Evolutionary conservation across 2,329 filamentous ascomycete genomes (phyloP), one percentile per base, ranked within the genome.

Genomic region (Aureobasidium mangrovei): DNA sequence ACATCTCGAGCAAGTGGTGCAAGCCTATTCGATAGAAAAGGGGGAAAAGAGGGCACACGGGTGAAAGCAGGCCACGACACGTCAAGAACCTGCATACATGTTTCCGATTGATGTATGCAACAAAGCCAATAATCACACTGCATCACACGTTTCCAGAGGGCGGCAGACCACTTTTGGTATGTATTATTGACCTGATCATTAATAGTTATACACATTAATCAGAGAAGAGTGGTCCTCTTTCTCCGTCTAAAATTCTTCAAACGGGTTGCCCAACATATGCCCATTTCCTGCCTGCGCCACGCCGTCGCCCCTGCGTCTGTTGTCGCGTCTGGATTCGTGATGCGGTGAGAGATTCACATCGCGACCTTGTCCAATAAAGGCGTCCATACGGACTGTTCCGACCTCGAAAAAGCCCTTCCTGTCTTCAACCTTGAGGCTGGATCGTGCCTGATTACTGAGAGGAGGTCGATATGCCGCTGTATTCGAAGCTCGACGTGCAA

Each of bases 311-410:
- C 38, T 42, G 47, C 47, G 36, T 33, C 29, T 41, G n/a, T 27
- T 6, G 12, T 51, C 32, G 47, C 47, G 36, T 33, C 29, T 41
- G n/a, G 12, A 6, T 27, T 51, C 32, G 7, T 35, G 32, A 7
- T 35, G 6, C 32, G 6, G 32, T 10, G 32, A 10, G 32, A 35
- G 10, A 35, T 7, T 10, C 32, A 35, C 47, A 12, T 8, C 10
- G 7, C 3, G 24, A 8, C n/a, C 5, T 7, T 18, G 38, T 1
- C 48, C 49, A 28, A 44, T 53, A 68, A 97, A 98, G 0, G 93
- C 93, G 69, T 97, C 91, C 91, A 98, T 97, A 29, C 93, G 83
- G 44, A 97, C 83, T 2, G 91, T 97, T 1, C 91, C 90, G 56
- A 94, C 62, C 18, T 18, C 18, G 18, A 18, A 18, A 12, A 57